Evolutionary conservation across 1,284 basidiomycete genomes (phyloP).

Genomic region (Boletellus deceptivus): DNA sequence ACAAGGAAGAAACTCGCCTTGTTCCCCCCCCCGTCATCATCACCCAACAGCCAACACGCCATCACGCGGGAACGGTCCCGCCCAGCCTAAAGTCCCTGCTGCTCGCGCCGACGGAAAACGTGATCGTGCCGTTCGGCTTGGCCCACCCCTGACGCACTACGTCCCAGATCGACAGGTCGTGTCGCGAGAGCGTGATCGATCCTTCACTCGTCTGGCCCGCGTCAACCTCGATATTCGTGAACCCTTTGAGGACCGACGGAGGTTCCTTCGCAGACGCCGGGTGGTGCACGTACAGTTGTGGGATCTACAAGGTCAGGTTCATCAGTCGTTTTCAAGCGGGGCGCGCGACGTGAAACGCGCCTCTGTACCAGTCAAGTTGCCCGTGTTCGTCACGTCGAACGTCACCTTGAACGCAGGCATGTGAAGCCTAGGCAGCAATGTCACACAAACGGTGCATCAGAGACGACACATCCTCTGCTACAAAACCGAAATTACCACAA

Average conservation of each 20-base stretch:
- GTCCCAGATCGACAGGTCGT: conserved; percentile 65
- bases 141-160: conserved; percentile 48
- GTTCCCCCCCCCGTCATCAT: no score
- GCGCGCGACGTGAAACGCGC: no score
- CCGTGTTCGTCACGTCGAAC: conserved; percentile 61
- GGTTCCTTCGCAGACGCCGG: conserved; percentile 56
- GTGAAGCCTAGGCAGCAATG: conserved; percentile 53
- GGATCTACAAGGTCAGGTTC: conserved; percentile 39
- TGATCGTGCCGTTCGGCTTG: conserved; percentile 42
- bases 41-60: neutral
- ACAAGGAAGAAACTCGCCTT: no score
- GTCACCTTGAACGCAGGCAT: conserved; percentile 56
- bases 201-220: conserved; percentile 48
- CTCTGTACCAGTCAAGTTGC: conserved; percentile 21
- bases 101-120: conserved; percentile 51
- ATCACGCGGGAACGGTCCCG: conserved; percentile 35
- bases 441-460: neutral
- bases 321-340: neutral
- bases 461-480: neutral
- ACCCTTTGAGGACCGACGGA: conserved; percentile 63
- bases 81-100: conserved; percentile 48
- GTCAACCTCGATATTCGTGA: conserved; percentile 53
- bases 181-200: conserved; percentile 58
- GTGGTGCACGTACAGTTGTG: conserved; percentile 64
- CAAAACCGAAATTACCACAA: conserved; percentile 29